Evolutionary conservation across 768 basidiomycete species (phyloP).

Genomic region (Termitomyces sp.): DNA sequence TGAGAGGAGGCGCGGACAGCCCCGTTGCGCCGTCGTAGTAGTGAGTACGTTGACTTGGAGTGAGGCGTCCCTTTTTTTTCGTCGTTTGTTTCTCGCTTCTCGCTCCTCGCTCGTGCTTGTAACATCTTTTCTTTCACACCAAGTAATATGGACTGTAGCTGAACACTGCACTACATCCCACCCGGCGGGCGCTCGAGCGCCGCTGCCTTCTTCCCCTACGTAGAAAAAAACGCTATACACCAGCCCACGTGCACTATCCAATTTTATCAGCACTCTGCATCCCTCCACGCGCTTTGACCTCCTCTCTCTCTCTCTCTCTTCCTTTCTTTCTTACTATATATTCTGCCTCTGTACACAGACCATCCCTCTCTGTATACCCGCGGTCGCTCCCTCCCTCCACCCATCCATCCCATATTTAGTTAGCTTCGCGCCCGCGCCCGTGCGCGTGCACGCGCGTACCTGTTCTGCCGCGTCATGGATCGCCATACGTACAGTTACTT

Average conservation of each 20-base stretch:
- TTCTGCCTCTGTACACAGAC: too few species aligned
- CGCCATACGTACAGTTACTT: too few species aligned
- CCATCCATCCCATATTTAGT: too few species aligned
- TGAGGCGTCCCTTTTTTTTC: background rate
- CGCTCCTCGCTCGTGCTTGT: background rate
- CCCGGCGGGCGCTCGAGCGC: background rate
- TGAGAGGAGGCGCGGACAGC: constrained; percentile 25
- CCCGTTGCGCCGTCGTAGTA: constrained; percentile 8
- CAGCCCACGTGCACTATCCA: background rate
- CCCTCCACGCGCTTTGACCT: background rate
- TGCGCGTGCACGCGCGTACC: too few species aligned
- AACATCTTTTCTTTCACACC: background rate
- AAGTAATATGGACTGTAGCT: background rate
- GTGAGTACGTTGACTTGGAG: too few species aligned
- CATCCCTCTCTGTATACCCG: too few species aligned
- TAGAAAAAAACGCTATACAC: background rate
- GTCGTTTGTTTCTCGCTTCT: background rate
- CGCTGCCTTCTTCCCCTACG: background rate
- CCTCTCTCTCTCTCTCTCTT: too few species aligned
- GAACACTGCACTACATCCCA: background rate
- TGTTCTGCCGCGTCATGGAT: too few species aligned
- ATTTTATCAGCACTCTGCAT: background rate
- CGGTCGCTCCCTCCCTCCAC: too few species aligned
- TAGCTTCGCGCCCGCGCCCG: too few species aligned
- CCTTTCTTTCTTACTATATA: too few species aligned